Conservation (phyloP, 2,329 filamentous ascomycete genomes). For the Diaporthe destruens region DNA sequence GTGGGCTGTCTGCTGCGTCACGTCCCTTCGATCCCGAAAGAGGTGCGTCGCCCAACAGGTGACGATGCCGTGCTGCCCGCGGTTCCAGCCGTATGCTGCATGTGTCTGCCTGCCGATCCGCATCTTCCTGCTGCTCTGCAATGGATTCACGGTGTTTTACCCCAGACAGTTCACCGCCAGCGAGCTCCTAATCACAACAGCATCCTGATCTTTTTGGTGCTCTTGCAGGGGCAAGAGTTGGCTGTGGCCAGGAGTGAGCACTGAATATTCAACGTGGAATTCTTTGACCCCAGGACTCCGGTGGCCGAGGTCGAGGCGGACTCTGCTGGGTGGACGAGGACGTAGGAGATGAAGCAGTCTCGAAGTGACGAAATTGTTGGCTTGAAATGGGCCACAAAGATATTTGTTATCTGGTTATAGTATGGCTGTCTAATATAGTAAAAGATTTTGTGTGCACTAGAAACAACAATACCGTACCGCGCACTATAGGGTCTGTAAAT, state of each 20-base stretch:
- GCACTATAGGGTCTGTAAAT: no score
- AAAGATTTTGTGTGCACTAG: no score
- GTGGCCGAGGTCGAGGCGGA: background rate
- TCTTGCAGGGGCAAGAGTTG: conserved; percentile 65
- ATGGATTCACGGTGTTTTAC: conserved; percentile 76
- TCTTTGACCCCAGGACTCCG: background rate
- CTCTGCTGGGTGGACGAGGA: background rate
- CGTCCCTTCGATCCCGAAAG: conserved; percentile 70
- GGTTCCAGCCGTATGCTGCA: conserved; percentile 69
- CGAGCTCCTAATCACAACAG: conserved; percentile 76
- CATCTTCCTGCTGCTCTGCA: conserved; percentile 64
- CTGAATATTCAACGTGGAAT: background rate
- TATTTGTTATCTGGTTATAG: background rate
- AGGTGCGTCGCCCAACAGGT: conserved; percentile 59
- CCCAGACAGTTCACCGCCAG: conserved; percentile 66
- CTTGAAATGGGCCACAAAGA: background rate
- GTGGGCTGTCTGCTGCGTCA: conserved; percentile 66
- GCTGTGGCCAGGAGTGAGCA: background rate
- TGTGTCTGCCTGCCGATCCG: conserved; percentile 54
- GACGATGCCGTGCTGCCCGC: conserved; percentile 64
- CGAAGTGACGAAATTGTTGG: background rate
- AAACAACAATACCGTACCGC: no score
- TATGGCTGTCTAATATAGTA: background rate
- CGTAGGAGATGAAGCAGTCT: conserved; percentile 4
- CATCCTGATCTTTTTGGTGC: conserved; percentile 69